A percentile compares a stretch with the other conserved stretches of the same genome.
These are phyloP conservation scores for Fusarium staphyleae DNA, from an alignment of 2,329 filamentous ascomycete genomes.

Conservation along the genomic window DNA sequence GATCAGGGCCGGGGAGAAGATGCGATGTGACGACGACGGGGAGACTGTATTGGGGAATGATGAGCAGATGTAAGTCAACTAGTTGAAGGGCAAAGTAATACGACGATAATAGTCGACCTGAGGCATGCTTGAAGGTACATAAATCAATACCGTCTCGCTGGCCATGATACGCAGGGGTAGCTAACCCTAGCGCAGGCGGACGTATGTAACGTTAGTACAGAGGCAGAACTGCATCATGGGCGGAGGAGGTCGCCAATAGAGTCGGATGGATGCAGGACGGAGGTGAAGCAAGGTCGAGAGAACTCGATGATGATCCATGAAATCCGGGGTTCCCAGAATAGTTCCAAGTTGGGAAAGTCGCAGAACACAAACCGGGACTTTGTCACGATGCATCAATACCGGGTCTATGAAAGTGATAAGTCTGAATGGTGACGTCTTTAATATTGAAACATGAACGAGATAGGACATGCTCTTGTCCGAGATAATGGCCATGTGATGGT, in stretches of 20 bases:
- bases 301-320: background rate
- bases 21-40: constrained; percentile 25
- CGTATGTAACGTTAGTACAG: background rate
- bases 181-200: constrained; percentile 9
- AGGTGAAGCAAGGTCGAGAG: constrained; percentile 15
- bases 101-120: constrained; percentile 13
- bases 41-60: constrained; percentile 19
- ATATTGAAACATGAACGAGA: constrained; percentile 3
- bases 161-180: constrained; percentile 22
- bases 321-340: constrained; percentile 28
- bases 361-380: constrained; percentile 9
- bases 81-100: constrained; percentile 20
- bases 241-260: too few relatives aligned
- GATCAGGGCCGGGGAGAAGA: constrained; percentile 11
- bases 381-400: constrained; percentile 12
- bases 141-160: constrained; percentile 15
- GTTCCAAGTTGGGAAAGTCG: constrained; percentile 22
- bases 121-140: constrained; percentile 23
- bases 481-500: constrained; percentile 16
- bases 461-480: background rate
- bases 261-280: constrained; percentile 18
- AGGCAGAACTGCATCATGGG: constrained; percentile 7
- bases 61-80: constrained; percentile 19
- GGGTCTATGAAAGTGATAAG: constrained; percentile 18
- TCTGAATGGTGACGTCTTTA: constrained; percentile 30